These are phyloP conservation scores for Hordeum vulgare DNA, from an alignment of 176 grass and related monocot species.

Conservation along the genomic window DNA sequence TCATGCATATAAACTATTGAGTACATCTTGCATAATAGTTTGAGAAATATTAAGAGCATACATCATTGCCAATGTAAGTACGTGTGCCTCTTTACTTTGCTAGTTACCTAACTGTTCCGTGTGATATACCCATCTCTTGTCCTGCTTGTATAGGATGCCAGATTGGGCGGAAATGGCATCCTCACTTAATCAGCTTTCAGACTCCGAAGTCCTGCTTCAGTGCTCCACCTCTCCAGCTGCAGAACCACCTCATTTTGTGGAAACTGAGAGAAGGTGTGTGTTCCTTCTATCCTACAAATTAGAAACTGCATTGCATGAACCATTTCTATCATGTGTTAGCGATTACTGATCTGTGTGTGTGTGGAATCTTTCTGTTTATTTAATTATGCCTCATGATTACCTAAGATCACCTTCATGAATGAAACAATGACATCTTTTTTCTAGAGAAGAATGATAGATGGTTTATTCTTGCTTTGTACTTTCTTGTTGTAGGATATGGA, in stretches of 20 bases:
- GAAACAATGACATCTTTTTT: background rate
- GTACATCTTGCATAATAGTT: background rate
- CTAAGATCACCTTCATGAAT: background rate
- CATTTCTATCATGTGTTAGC: slow-evolving; percentile 11
- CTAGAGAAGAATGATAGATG: background rate
- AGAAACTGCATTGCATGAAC: background rate
- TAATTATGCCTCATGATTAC: background rate
- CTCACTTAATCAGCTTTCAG: slow-evolving; percentile 43
- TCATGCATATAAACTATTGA: slow-evolving; percentile 1
- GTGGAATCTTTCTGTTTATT: background rate
- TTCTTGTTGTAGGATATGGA: slow-evolving; percentile 58
- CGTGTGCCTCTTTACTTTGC: background rate
- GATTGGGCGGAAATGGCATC: slow-evolving; percentile 53
- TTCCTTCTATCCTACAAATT: background rate
- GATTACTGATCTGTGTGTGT: no score
- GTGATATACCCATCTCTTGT: slow-evolving; percentile 9
- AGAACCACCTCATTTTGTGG: slow-evolving; percentile 84
- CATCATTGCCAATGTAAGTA: background rate
- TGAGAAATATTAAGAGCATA: background rate
- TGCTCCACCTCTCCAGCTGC: slow-evolving; percentile 85
- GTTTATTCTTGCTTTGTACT: slow-evolving; percentile 1
- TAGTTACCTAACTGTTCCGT: background rate
- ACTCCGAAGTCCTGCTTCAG: slow-evolving; percentile 61
- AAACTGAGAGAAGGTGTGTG: slow-evolving; percentile 77
- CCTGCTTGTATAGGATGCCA: slow-evolving; percentile 46